phyloP scores from a whole-genome alignment of 805 yeast genomes.

The Cyberlindnera euphorbiiphila region DNA sequence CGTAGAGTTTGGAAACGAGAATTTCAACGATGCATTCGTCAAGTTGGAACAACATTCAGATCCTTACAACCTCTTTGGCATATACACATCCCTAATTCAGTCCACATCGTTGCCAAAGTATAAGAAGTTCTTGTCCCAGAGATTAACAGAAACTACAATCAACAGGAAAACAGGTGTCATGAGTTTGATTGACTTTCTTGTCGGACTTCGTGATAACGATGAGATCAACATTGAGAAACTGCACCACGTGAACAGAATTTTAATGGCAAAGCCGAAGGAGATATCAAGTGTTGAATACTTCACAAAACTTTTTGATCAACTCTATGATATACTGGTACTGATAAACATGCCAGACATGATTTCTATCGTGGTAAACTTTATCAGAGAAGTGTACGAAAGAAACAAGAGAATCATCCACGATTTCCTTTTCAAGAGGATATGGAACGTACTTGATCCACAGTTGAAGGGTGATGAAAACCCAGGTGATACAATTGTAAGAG shows the following conservation, averaged over 20 bases:
- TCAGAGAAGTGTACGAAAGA: slow-evolving; percentile 47
- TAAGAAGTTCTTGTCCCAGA: slow-evolving; percentile 41
- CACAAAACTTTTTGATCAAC: slow-evolving; percentile 55
- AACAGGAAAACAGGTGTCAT: slow-evolving; percentile 67
- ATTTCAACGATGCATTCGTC: slow-evolving; percentile 14
- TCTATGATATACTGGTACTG: slow-evolving; percentile 52
- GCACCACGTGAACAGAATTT: slow-evolving; percentile 59
- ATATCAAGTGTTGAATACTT: slow-evolving; percentile 50
- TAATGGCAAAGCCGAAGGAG: slow-evolving; percentile 58
- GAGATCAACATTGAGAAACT: slow-evolving; percentile 63
- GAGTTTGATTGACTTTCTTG: slow-evolving; percentile 68
- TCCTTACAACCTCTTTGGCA: slow-evolving; percentile 62
- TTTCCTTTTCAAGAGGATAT: slow-evolving; percentile 51
- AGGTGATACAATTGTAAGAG: slow-evolving; percentile 36
- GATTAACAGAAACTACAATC: slow-evolving; percentile 52
- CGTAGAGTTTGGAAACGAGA: slow-evolving; percentile 29
- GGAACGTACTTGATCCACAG: slow-evolving; percentile 42
- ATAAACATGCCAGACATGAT: slow-evolving; percentile 59
- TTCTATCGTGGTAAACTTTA: slow-evolving; percentile 51
- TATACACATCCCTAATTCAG: slow-evolving; percentile 55
- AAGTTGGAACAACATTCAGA: slow-evolving; percentile 44
- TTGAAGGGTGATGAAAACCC: slow-evolving; percentile 17
- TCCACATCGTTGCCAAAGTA: slow-evolving; percentile 45
- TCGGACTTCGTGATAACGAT: slow-evolving; percentile 74
- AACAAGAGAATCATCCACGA: slow-evolving; percentile 52